These are phyloP conservation scores for Trichopus zeylanicus DNA, from an alignment of 116 monocot species.

Conservation along the genomic window DNA sequence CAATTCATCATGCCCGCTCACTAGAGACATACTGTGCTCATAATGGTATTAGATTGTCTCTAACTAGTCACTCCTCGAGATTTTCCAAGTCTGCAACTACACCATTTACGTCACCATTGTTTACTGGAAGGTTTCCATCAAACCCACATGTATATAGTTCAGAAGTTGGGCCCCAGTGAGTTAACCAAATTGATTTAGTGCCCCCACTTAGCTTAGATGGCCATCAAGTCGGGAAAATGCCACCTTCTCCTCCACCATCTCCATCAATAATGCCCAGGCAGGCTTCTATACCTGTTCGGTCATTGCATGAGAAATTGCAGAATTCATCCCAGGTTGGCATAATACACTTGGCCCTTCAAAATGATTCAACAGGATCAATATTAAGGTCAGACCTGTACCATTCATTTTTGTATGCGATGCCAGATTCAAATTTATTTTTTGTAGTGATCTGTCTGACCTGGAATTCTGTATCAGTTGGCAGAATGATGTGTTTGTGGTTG, in stretches of 20 bases:
- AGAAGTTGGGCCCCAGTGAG: constrained; percentile 51
- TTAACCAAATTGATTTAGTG: constrained; percentile 67
- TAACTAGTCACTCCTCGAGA: constrained; percentile 29
- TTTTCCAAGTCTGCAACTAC: constrained; percentile 51
- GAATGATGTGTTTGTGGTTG: constrained; percentile 99
- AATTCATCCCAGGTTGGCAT: constrained; percentile 85
- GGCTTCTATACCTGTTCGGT: constrained; percentile 48
- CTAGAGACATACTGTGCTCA: constrained; percentile 80
- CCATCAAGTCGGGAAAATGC: constrained; percentile 29
- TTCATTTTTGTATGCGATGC: background rate
- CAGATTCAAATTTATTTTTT: background rate
- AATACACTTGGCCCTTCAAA: constrained; percentile 90
- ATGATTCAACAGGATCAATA: constrained; percentile 87
- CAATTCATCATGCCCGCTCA: constrained; percentile 54
- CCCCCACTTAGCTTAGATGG: constrained; percentile 92
- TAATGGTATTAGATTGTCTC: constrained; percentile 59
- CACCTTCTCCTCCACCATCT: constrained; percentile 52
- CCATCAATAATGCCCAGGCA: constrained; percentile 48
- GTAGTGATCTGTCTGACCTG: constrained; percentile 1
- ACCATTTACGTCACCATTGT: constrained; percentile 73
- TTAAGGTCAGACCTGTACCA: constrained; percentile 44
- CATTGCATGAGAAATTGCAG: constrained; percentile 77
- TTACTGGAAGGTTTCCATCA: constrained; percentile 95
- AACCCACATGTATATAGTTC: constrained; percentile 83
- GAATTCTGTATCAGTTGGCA: constrained; percentile 66